Evolutionary conservation across 805 yeast species (phyloP), one percentile per base, ranked within the genome.

Genomic region (Nakazawaea siamensis): DNA sequence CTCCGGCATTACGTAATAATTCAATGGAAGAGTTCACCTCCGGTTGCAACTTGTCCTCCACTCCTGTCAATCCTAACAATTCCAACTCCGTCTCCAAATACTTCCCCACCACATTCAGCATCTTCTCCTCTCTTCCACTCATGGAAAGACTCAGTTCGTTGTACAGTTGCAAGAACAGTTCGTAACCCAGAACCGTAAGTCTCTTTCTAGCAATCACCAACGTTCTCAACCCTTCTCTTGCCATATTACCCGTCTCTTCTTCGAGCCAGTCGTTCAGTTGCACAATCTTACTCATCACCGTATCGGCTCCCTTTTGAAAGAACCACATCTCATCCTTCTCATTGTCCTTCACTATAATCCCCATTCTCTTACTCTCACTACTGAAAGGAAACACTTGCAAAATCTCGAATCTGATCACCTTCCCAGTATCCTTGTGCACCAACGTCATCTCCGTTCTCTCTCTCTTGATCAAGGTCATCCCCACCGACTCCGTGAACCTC

Each of bases 231-330:
- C 99, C 99, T 60, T 92, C 99, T 42, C 98, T 76, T 1, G 98
- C 97, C 97, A 92, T 87, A 49, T 92, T 92, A 14, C 87, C 80
- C 0, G 95, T 86, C 57, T 92, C 99, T 60, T 92, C 99, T 40
- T 94, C 98, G 18, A 92, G 61, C 99, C 99, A 92, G 53, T 90
- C 97, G 52, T 80, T 87, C 26, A 70, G 70, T 46, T 76, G 80
- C 10, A 92, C 97, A 41, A 90, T 83, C 17, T 64, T 68, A 12
- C 73, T 57, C 96, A 92, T 92, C 5, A 87, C 96, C 0, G 94
- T 78, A 55, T 92, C 99, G 3, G 99, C 99, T 43, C 99, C 99
- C 53, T 92, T 92, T 50, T 83, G 73, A 52, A 81, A 63, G 52
- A 94, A 92, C 88, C 88, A 84, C 18, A 75, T 56, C 45, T 85